Evolutionary conservation across 2,329 filamentous ascomycete genomes (phyloP), one percentile per base, ranked within the genome.

Genomic region (Aspergillus calidoustus): DNA sequence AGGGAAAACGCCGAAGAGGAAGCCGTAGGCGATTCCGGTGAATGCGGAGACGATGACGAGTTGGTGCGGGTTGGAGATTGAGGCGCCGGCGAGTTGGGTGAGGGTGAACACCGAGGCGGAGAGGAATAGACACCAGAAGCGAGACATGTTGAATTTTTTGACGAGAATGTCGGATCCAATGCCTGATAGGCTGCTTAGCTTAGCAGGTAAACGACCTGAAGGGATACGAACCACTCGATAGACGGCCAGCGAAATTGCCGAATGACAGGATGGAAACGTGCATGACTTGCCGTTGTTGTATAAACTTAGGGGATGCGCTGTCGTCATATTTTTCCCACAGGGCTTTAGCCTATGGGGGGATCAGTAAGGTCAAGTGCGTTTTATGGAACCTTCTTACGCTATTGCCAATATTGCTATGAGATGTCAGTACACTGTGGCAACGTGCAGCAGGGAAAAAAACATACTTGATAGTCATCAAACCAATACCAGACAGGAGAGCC

Each of bases 391-490:
- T 9, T 34, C 77, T 76, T 72, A 88, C 89, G 69, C 93, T 88
- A 73, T 97, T 96, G 48, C 95, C 95, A 72, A 98, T 97, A 71
- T 99, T 99, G 80, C 92, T 96, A 68, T 47, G 11, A 53, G 23
- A 15, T 19, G 64, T 80, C 71, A 81, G 79, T 63, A 8, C 51
- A 22, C n/a, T 44, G 8, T n/a, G 28, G 28, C 57, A 30, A 50
- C 17, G 25, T 11, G 19, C 34, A 19, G 22, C 46, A 15, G 28
- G 30, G 30, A 28, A 22, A 25, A 44, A 31, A 46, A 64, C 60
- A 11, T 68, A 96, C 93, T 99, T 99, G 79, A 99, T 99, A 0
- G 94, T 98, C 95, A 99, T 99, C 67, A 99, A 81, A 11, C 95
- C 95, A 69, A 97, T 91, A 56, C 95, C 95, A 5, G 93, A 92